Conservation (phyloP, 371 early-diverging fungal genomes). For the Mucor irregularis region DNA sequence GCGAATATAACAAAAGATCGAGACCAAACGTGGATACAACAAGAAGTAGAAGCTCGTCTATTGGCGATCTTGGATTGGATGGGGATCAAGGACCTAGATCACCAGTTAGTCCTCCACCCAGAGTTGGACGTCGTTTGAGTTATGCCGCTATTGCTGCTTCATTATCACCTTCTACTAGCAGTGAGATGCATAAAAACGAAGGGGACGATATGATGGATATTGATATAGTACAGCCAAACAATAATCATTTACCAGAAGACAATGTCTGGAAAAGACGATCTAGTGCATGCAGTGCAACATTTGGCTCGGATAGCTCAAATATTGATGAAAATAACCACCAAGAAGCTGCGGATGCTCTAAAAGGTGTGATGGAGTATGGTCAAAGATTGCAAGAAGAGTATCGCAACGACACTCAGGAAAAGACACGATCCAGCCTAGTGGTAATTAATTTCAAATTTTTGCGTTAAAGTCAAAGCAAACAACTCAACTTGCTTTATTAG, state of each 20-base stretch:
- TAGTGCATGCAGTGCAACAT: neutral
- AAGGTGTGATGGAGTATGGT: conserved; percentile 68
- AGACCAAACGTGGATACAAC: conserved; percentile 53
- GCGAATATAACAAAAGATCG: conserved; percentile 31
- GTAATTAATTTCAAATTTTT: conserved; percentile 11
- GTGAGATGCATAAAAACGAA: neutral
- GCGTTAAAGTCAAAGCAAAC: neutral
- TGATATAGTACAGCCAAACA: neutral
- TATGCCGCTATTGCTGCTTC: conserved; percentile 43
- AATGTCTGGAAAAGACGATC: conserved; percentile 4
- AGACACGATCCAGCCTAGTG: conserved; percentile 23
- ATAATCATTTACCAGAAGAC: neutral
- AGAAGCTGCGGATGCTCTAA: conserved; percentile 14
- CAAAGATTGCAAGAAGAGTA: conserved; percentile 72
- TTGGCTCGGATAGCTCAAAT: neutral
- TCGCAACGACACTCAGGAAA: conserved; percentile 43
- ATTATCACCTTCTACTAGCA: conserved; percentile 18
- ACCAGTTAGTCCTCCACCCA: neutral
- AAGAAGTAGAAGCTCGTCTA: neutral
- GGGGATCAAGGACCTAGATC: neutral
- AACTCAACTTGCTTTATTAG: conserved; percentile 6
- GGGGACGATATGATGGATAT: conserved; percentile 12
- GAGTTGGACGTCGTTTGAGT: conserved; percentile 21
- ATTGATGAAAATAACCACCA: neutral
- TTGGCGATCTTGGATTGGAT: neutral